Evolutionary conservation across 331 rosid genomes (phyloP), one percentile per base, ranked within the genome.

Genomic region (Rosa hybrid): DNA sequence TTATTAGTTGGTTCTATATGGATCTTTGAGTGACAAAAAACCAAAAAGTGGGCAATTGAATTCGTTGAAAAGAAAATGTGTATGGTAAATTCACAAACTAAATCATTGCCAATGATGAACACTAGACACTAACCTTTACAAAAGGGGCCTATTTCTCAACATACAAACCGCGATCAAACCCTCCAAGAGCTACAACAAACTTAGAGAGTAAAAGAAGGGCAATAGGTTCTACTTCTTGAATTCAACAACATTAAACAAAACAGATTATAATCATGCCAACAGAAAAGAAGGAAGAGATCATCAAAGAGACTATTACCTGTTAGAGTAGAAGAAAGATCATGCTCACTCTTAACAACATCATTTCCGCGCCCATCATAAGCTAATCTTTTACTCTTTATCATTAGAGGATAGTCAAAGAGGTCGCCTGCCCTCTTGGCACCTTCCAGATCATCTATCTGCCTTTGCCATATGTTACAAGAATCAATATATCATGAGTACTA

Each of bases 291-390:
- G 18, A 62, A 71, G 16, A 14, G n/a, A 27, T 44, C 4, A 16
- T 25, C 20, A 78, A 75, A 75, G 0, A 27, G 21, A 30, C 18
- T 7, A 68, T 80, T 86, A 95, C 99, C 98, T 81, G 76, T 67
- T 75, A 96, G 85, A 50, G 97, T 92, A 63, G 89, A 82, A 78
- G 82, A 34, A 63, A 96, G 96, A 57, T 91, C 93, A 76, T 88
- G 91, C 79, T 85, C 90, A 75, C 82, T 88, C 45, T 83, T 89
- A 39, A 92, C 97, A 79, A 91, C 99, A 83, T 91, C 93, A 90
- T 93, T 96, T 85, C 98, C 99, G n/a, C 97, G 92, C 76, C 99
- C 99, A 81, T 93, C 99, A 86, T 93, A 96, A 78, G 99, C 99
- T 83, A 96, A 87, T 79, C 93, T 88, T 89, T 88, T 90, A 82